Conservation (phyloP, 2,329 filamentous ascomycete species). For the Ophiostoma sp. region DNA sequence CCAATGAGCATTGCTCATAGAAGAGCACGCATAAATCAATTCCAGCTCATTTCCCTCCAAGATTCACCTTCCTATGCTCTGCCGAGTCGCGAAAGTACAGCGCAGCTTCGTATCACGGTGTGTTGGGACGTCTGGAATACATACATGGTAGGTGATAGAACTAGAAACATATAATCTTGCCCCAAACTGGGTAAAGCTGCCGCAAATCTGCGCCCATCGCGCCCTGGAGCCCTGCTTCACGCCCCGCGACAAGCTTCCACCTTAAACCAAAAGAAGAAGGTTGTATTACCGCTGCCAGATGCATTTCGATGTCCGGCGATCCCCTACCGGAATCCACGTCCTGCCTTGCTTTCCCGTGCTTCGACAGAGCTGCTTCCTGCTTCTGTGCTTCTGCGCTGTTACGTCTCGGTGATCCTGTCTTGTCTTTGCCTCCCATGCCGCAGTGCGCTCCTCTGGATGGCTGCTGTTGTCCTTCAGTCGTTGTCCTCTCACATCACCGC, state of each 20-base stretch:
- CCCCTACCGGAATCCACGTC: slow-evolving; percentile 6
- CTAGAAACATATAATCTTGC: not conserved
- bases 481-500: not conserved
- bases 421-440: slow-evolving; percentile 1
- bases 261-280: slow-evolving; percentile 21
- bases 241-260: slow-evolving; percentile 1
- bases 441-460: not conserved
- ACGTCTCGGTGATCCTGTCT: not conserved
- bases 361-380: not conserved
- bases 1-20: not conserved
- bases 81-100: not conserved
- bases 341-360: slow-evolving; percentile 5
- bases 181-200: not conserved
- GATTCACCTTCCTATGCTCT: not conserved
- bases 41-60: not conserved
- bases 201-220: not conserved
- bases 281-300: slow-evolving; percentile 9
- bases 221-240: not conserved
- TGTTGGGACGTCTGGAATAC: not conserved
- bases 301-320: slow-evolving; percentile 16
- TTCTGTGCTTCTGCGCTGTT: not conserved
- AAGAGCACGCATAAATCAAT: slow-evolving; percentile 2
- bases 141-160: not conserved
- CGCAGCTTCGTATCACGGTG: not conserved
- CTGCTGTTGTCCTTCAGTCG: not conserved